Evolutionary conservation across 2,329 filamentous ascomycete genomes (phyloP).

Genomic region (Stachybotrys elegans): DNA sequence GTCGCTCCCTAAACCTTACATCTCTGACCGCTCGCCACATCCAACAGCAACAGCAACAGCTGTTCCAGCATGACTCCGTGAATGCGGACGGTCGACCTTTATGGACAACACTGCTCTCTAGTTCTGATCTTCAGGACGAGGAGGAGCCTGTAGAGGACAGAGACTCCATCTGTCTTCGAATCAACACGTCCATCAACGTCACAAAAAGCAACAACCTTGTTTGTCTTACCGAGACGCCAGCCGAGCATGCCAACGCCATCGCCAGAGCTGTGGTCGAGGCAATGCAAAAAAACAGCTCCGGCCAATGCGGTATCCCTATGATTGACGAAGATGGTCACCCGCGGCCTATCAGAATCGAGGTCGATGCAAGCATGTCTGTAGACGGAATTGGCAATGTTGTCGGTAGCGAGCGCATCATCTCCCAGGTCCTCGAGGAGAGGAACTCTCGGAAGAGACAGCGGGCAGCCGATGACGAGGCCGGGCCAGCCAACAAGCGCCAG

Average conservation of each 20-base stretch:
- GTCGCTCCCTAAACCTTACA: slow-evolving; percentile 10
- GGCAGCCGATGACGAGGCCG: slow-evolving; percentile 10
- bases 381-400: slow-evolving; percentile 40
- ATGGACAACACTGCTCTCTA: background rate
- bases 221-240: slow-evolving; percentile 32
- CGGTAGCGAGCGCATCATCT: slow-evolving; percentile 26
- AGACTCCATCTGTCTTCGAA: slow-evolving; percentile 38
- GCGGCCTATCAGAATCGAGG: slow-evolving; percentile 34
- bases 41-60: slow-evolving; percentile 8
- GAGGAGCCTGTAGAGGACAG: slow-evolving; percentile 19
- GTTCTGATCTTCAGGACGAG: slow-evolving; percentile 7
- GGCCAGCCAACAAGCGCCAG: too few relatives aligned
- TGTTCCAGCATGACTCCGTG: too few relatives aligned
- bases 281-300: slow-evolving; percentile 35
- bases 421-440: slow-evolving; percentile 19
- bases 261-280: slow-evolving; percentile 39
- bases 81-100: background rate
- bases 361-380: slow-evolving; percentile 41
- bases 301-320: slow-evolving; percentile 37
- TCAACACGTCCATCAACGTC: slow-evolving; percentile 44
- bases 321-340: slow-evolving; percentile 38
- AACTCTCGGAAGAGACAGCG: slow-evolving; percentile 14
- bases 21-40: slow-evolving; percentile 12
- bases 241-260: slow-evolving; percentile 35
- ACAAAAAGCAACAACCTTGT: slow-evolving; percentile 44